Base-by-base conservation (phyloP, 768 basidiomycete genomes). In the Lyophyllum decastes region DNA sequence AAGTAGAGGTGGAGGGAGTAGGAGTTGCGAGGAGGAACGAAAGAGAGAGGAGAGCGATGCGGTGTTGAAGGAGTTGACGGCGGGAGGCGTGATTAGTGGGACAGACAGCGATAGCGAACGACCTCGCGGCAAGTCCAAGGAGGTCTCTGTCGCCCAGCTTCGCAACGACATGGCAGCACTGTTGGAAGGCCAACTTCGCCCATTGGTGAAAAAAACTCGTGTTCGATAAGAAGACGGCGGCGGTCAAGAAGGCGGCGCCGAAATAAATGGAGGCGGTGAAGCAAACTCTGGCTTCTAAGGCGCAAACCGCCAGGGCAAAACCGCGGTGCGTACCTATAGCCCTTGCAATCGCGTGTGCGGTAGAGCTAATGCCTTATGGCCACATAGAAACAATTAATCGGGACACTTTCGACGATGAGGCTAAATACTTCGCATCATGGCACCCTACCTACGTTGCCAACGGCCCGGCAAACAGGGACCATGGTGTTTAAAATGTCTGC, bases 401-500 rank as follows among this genome's bases (percentile, higher is more conserved):
- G n/a, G n/a, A 59, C 34, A 49, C 47, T 11, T 4, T n/a, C 3
- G 50, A 53, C 26, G 14, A 52, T 43, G 22, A 4, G 9, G 55
- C 52, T 14, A 33, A 60, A 44, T 68, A n/a, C n/a, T 62, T 47
- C 40, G 58, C 0, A 58, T 70, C 25, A 35, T 62, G 40, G 62
- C 65, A 7, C 68, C 66, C 10, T 59, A 60, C 25, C 66, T 70
- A 34, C 52, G 62, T 8, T 55, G 61, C 25, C 40, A 61, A 14
- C 65, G 62, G 61, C 6, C 22, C n/a, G 59, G 54, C 11, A 19
- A 7, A 57, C 53, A 1, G 26, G 46, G 27, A 49, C 10, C 40
- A 33, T 35, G 54, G 62, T 56, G 17, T 58, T 72, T 43, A 60
- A 64, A 24, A 44, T 69, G n/a, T 64, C 59, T 44, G 62, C 68